A percentile compares a stretch with the other conserved stretches of the same genome.
phyloP scores from a whole-genome alignment of 1,284 basidiomycete species.

The Termitomyces sp. region DNA sequence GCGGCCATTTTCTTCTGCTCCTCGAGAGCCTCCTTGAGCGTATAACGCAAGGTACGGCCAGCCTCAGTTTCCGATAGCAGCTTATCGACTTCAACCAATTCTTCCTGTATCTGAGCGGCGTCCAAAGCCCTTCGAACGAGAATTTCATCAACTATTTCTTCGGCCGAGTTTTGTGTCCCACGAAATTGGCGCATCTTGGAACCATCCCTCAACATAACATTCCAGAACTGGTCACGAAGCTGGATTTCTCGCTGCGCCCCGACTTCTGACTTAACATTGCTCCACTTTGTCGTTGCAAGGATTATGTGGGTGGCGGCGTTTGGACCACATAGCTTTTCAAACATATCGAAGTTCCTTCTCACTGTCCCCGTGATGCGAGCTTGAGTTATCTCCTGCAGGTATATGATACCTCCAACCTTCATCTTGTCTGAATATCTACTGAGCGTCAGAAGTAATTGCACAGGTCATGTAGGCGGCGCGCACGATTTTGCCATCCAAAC shows the following conservation, averaged over 20 bases:
- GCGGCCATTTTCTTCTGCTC: slow-evolving; percentile 10
- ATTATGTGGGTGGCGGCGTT: slow-evolving; percentile 8
- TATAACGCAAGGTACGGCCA: slow-evolving; percentile 13
- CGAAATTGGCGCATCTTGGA: slow-evolving; percentile 12
- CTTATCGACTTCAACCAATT: slow-evolving; percentile 12
- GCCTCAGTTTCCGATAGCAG: slow-evolving; percentile 13
- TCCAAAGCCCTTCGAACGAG: slow-evolving; percentile 6
- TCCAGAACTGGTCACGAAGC: slow-evolving; percentile 12
- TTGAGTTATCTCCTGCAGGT: slow-evolving; percentile 10
- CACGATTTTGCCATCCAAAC: slow-evolving; percentile 8
- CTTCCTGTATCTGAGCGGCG: slow-evolving; percentile 10
- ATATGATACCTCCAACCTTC: slow-evolving; percentile 15
- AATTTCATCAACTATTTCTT: slow-evolving; percentile 8
- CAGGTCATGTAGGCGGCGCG: neutral
- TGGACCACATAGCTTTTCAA: slow-evolving; percentile 12
- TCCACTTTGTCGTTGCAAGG: slow-evolving; percentile 12
- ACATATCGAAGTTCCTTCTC: slow-evolving; percentile 13
- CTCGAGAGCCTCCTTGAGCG: slow-evolving; percentile 14
- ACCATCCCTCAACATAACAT: slow-evolving; percentile 10
- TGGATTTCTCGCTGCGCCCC: slow-evolving; percentile 10
- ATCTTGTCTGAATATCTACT: slow-evolving; percentile 6
- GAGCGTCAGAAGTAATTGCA: neutral
- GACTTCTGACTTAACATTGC: neutral
- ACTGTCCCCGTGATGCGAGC: slow-evolving; percentile 7
- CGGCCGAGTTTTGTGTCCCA: slow-evolving; percentile 2